Evolutionary conservation across 345 rosid species (phyloP), one percentile per base, ranked within the genome.

Genomic region (Microcos paniculata): DNA sequence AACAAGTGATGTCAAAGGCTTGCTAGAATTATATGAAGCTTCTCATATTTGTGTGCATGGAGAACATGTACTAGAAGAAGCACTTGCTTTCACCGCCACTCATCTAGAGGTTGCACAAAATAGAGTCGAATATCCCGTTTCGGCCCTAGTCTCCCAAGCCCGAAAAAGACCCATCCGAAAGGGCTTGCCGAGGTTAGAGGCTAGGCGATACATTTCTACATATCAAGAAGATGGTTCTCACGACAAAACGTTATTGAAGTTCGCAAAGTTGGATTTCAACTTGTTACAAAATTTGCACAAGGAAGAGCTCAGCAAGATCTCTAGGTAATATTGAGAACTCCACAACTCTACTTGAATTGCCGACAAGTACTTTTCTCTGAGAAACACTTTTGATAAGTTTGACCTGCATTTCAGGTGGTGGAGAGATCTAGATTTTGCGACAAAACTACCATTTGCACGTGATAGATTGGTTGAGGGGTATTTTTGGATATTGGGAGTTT

Each of bases 251-350:
- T 48, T 87, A 0, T 61, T 84, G 4, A 64, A 46, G 0, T 74
- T 86, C 49, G 84, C 86, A 0, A 83, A 77, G 69, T 23, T 85
- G 23, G 85, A 83, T 49, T 85, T 85, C 77, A 81, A 74, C 67
- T n/a, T 65, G 1, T 23, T 85, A 59, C 83, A 82, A 62, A 42
- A 65, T 12, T 8, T 24, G 7, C 81, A 83, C 51, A 77, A 51
- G 61, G n/a, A 79, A 31, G 83, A 85, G 28, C 64, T 83, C 3
- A 52, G 26, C 26, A 62, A 48, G 1, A 68, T 83, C 14, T 2
- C 79, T 11, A 80, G 58, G 80, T 78, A 56, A 23, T 12, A 6
- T n/a, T n/a, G n/a, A n/a, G n/a, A 15, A 45, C 38, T 69, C 8
- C 35, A 45, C 14, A 3, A 38, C 1, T 7, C 4, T 26, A 21